Evolutionary conservation across 352 stramenopile genomes (phyloP), one percentile per base, ranked within the genome.

Genomic region (Phytopythium sindhum): DNA sequence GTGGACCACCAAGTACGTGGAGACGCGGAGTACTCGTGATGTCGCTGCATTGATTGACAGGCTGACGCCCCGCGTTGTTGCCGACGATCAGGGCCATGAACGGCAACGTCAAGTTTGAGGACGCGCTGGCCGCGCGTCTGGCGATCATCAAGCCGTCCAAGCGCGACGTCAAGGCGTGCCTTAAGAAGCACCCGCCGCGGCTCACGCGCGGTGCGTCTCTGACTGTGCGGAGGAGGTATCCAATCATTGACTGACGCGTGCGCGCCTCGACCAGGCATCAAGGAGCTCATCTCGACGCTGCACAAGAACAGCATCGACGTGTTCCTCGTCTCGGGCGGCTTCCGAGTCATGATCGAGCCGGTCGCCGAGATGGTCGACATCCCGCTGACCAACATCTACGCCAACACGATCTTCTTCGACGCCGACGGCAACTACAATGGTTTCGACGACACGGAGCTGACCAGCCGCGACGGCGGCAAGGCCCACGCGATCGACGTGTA

Each of bases 281-380:
- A 93, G 64, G 81, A 91, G 66, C 80, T 99, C 6, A 90, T 99
- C 42, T 62, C 75, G 33, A 77, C 77, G 53, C 81, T 99, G 51
- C 86, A 98, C 48, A 67, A 85, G 47, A 92, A 96, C 58, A 86
- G 86, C 35, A 93, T 97, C 21, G 80, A 95, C 57, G 96, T 99
- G 23, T 99, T 98, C 82, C 79, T 99, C 24, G 97, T 99, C n/a
- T 98, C 91, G 9, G 98, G 98, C 47, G 98, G 98, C 61, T 99
- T 99, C 64, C 89, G 97, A 2, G 77, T 98, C 62, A 99, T 99
- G 97, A 99, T 99, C 77, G 90, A 98, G 67, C 97, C 97, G 0
- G 86, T 99, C 0, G 97, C 97, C 21, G 76, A 95, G 66, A 63
- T 86, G 55, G 69, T 98, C 69, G 72, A 73, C 57, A 81, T 97